A percentile compares a stretch with the other conserved stretches of the same genome.
Conservation (phyloP, 73 alveolate genomes). For the Paramecium caudatum region DNA sequence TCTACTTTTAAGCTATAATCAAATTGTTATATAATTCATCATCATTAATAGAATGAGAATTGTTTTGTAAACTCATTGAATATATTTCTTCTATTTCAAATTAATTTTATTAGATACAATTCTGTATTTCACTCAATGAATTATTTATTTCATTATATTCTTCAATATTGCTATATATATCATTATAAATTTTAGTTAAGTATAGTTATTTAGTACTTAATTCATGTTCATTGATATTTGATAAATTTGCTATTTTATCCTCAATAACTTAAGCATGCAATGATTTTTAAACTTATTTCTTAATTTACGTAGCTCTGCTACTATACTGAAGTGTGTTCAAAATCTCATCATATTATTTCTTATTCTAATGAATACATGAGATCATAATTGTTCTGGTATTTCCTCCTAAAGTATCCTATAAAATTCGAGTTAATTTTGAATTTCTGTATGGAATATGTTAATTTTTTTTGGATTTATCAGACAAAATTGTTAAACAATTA, state of each 20-base stretch:
- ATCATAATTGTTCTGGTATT: slow-evolving; percentile 96
- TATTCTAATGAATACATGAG: slow-evolving; percentile 92
- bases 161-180: slow-evolving; percentile 47
- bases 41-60: background rate
- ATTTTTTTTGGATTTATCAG: slow-evolving; percentile 83
- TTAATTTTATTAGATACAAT: background rate
- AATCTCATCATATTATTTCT: slow-evolving; percentile 91
- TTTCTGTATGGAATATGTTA: slow-evolving; percentile 97
- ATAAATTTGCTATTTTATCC: background rate
- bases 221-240: background rate
- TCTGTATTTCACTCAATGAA: slow-evolving; percentile 37
- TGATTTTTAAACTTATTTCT: slow-evolving; percentile 84
- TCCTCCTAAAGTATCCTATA: slow-evolving; percentile 96
- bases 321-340: slow-evolving; percentile 95
- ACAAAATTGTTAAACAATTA: slow-evolving; percentile 92
- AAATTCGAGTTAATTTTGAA: slow-evolving; percentile 94
- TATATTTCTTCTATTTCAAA: slow-evolving; percentile 22
- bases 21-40: slow-evolving; percentile 24
- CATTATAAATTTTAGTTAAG: slow-evolving; percentile 55
- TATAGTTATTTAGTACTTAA: slow-evolving; percentile 18
- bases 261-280: background rate
- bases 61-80: slow-evolving; percentile 16
- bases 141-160: slow-evolving; percentile 48
- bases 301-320: slow-evolving; percentile 94
- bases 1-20: slow-evolving; percentile 8